Evolutionary conservation across 1,284 basidiomycete species (phyloP).

Genomic region (Irpex sp.): DNA sequence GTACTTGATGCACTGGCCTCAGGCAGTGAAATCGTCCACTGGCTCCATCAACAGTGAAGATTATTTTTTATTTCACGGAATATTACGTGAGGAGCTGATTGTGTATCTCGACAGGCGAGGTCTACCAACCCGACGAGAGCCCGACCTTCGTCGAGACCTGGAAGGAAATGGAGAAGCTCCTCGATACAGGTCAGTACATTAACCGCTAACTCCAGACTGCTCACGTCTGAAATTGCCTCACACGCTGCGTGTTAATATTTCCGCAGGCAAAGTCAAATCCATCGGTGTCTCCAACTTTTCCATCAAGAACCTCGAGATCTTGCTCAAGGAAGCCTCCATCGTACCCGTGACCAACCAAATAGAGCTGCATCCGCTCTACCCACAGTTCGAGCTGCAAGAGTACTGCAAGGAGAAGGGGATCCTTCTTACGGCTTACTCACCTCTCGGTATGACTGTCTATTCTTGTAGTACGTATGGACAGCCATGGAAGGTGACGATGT

Average conservation of each 20-base stretch:
- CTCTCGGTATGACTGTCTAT: conserved; percentile 38
- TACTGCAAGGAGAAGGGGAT: conserved; percentile 60
- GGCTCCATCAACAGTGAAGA: background rate
- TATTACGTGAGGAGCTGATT: background rate
- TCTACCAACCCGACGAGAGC: conserved; percentile 36
- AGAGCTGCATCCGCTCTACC: conserved; percentile 53
- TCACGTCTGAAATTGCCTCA: too few relatives aligned
- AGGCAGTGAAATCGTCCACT: conserved; percentile 13
- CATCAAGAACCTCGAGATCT: conserved; percentile 40
- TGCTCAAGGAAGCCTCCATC: conserved; percentile 34
- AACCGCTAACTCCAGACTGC: background rate
- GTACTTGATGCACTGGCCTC: conserved; percentile 64
- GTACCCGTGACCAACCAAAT: conserved; percentile 63
- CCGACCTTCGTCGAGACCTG: conserved; percentile 50
- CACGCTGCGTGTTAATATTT: background rate
- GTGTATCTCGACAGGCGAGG: conserved; percentile 9
- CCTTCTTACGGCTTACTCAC: conserved; percentile 61
- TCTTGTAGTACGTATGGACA: too few relatives aligned
- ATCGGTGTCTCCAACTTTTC: conserved; percentile 72
- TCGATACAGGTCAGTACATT: conserved; percentile 32
- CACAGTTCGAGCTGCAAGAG: conserved; percentile 47
- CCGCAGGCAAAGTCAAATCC: conserved; percentile 38
- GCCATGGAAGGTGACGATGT: conserved; percentile 1
- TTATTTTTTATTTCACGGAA: background rate
- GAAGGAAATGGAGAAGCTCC: conserved; percentile 53